These are phyloP conservation scores for Podaxis sp. DNA, from an alignment of 768 basidiomycete genomes.

Conservation along the genomic window DNA sequence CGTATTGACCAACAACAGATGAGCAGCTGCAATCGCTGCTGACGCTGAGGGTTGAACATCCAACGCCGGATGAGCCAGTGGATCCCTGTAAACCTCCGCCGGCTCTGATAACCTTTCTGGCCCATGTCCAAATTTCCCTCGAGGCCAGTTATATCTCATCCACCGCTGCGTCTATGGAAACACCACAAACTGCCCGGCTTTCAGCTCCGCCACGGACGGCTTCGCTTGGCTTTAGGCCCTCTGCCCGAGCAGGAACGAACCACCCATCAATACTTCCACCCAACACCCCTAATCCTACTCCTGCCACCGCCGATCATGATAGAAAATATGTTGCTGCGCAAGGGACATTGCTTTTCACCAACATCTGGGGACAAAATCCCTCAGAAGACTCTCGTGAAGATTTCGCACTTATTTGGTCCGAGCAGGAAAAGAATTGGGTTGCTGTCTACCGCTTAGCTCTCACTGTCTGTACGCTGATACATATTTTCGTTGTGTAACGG, in stretches of 20 bases:
- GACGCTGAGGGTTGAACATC: slow-evolving; percentile 57
- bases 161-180: slow-evolving; percentile 27
- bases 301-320: slow-evolving; percentile 67
- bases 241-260: slow-evolving; percentile 29
- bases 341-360: slow-evolving; percentile 66
- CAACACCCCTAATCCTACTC: slow-evolving; percentile 80
- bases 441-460: slow-evolving; percentile 74
- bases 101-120: slow-evolving; percentile 53
- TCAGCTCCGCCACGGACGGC: slow-evolving; percentile 52
- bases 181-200: slow-evolving; percentile 33
- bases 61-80: slow-evolving; percentile 30
- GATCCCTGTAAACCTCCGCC: slow-evolving; percentile 38
- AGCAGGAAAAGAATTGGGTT: slow-evolving; percentile 61
- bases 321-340: slow-evolving; percentile 73
- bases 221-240: slow-evolving; percentile 32
- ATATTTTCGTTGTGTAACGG: neutral
- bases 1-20: slow-evolving; percentile 34
- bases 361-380: slow-evolving; percentile 68
- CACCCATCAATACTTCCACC: slow-evolving; percentile 78
- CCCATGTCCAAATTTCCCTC: slow-evolving; percentile 71
- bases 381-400: slow-evolving; percentile 44
- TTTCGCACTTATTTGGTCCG: slow-evolving; percentile 66
- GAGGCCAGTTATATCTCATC: slow-evolving; percentile 78
- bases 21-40: slow-evolving; percentile 51
- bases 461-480: slow-evolving; percentile 63